Conservation (phyloP, 441 rosid species). For the Raphanus hybrid region DNA sequence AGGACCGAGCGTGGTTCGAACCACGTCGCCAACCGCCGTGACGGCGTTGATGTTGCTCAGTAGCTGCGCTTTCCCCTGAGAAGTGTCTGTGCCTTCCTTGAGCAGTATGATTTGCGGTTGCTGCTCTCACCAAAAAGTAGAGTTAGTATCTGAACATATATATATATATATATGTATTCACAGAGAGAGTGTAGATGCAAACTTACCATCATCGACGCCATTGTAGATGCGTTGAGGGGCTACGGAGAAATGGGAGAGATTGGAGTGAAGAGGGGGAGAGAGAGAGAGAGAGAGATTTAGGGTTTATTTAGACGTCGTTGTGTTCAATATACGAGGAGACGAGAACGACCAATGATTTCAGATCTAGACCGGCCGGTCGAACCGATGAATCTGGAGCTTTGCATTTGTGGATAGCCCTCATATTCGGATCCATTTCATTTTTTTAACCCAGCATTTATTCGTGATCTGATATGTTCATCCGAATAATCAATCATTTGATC, state of each 20-base stretch:
- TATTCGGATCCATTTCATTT: background rate
- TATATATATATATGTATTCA: background rate
- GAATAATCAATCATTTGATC: too few species aligned
- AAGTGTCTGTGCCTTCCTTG: conserved; percentile 97
- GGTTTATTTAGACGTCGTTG: conserved; percentile 37
- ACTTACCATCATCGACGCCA: too few species aligned
- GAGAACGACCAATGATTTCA: conserved; percentile 20
- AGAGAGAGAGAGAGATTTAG: conserved; percentile 32
- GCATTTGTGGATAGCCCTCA: background rate
- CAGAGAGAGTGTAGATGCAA: background rate
- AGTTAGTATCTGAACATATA: conserved; percentile 1
- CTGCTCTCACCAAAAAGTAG: conserved; percentile 51
- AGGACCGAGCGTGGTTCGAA: conserved; percentile 92
- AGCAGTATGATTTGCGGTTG: conserved; percentile 98
- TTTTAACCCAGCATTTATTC: background rate
- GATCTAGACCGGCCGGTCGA: conserved; percentile 36
- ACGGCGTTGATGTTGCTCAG: conserved; percentile 97
- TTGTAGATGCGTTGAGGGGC: too few species aligned
- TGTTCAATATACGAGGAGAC: conserved; percentile 19
- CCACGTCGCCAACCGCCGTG: conserved; percentile 91
- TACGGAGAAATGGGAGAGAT: conserved; percentile 4
- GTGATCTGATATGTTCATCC: too few species aligned
- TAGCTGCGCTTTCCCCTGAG: conserved; percentile 94
- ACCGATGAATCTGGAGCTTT: background rate
- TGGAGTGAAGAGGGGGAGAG: background rate